Conservation (phyloP, 768 basidiomycete species). For the Candolleomyces eurysporus region DNA sequence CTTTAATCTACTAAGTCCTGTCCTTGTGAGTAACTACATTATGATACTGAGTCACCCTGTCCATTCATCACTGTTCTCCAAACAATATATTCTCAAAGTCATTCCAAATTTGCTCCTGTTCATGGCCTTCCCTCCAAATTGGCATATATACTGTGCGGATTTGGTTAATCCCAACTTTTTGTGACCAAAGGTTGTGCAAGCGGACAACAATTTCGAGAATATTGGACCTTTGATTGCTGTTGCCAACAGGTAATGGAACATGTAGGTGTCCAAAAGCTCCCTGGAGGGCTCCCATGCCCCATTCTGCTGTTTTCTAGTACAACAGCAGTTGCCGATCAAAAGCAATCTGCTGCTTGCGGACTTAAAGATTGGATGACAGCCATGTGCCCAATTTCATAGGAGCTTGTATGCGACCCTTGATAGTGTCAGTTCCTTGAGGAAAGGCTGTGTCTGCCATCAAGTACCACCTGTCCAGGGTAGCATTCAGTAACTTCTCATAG, state of each 20-base stretch:
- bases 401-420: constrained; percentile 32
- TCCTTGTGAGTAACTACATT: too few species aligned
- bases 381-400: constrained; percentile 34
- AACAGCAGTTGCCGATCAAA: constrained; percentile 41
- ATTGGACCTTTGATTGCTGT: constrained; percentile 9
- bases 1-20: too few species aligned
- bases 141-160: too few species aligned
- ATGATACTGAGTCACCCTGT: too few species aligned
- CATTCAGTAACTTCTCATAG: constrained; percentile 28
- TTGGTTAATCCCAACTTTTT: too few species aligned
- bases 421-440: constrained; percentile 29
- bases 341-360: constrained; percentile 18
- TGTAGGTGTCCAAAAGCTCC: constrained; percentile 44
- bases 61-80: too few species aligned
- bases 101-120: too few species aligned
- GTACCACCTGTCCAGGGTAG: constrained; percentile 40
- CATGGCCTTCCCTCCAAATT: too few species aligned
- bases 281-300: constrained; percentile 46
- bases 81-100: too few species aligned
- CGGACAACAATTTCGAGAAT: neutral
- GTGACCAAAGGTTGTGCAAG: too few species aligned
- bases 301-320: constrained; percentile 48
- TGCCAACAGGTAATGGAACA: constrained; percentile 35
- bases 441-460: constrained; percentile 47
- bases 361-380: constrained; percentile 14